Base-by-base conservation (phyloP, 305 asterid species). In the Stenogyne calaminthoides region DNA sequence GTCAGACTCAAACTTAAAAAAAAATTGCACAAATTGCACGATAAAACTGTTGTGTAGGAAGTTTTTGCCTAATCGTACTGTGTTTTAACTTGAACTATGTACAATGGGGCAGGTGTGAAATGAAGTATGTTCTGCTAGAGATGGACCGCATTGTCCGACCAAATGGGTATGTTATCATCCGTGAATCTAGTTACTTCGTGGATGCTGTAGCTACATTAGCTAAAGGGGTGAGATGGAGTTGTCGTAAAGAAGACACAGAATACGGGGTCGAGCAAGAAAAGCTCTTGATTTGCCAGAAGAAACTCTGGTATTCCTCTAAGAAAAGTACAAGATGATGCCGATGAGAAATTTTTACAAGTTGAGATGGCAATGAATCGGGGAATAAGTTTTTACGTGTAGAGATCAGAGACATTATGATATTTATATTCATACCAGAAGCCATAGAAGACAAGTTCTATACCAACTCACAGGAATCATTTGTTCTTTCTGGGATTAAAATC, bases 81-180 rank as follows among this genome's bases (percentile, higher is more conserved):
- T 44, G 71, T 18, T 9, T 55, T 64, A 60, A 73, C 65, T 64
- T 64, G 52, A 58, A 70, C 39, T 67, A 15, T 11, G 22, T 16
- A 52, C 39, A n/a, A 29, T 25, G 68, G 74, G 18, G 76, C 88
- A 95, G 99, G 84, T 95, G 99, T 39, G 99, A 92, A 70, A 90
- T 87, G 96, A 95, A 92, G 82, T 76, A 92, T 42, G 94, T 95
- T 44, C 80, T 95, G 77, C 79, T 95, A 64, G 99, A 95, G 87
- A 95, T 95, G 99, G 99, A 95, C 67, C 87, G 99, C 18, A 84
- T 95, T 57, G 86, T 95, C 77, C 80, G 99, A 63, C 99, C 99
- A 5, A 87, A 86, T 3, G 98, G 97, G 60, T 89, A 88, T n/a
- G 96, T 88, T 12, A 73, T 95, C 34, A 85, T 92, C 74, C 91